These are phyloP conservation scores for Suillus plorans DNA, from an alignment of 768 basidiomycete species.

Conservation along the genomic window DNA sequence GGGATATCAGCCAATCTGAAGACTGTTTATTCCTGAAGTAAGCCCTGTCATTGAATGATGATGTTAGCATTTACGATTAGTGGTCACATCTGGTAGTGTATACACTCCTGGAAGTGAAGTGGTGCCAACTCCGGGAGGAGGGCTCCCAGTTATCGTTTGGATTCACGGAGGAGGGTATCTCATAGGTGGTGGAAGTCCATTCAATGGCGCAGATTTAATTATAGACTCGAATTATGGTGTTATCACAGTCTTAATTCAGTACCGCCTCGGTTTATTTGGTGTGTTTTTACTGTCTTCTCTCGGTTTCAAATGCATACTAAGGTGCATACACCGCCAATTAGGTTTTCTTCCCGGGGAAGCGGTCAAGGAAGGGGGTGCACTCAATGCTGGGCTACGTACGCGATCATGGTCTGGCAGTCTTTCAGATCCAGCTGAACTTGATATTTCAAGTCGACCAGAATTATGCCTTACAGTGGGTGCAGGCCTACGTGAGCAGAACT, in stretches of 20 bases:
- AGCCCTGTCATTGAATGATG: neutral
- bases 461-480: constrained; percentile 36
- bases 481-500: constrained; percentile 25
- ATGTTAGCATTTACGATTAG: neutral
- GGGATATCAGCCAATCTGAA: constrained; percentile 21
- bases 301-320: neutral
- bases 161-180: constrained; percentile 38
- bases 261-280: constrained; percentile 35
- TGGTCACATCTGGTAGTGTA: constrained; percentile 20
- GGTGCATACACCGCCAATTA: neutral
- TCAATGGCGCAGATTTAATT: constrained; percentile 26
- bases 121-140: neutral
- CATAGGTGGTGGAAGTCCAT: constrained; percentile 15
- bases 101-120: constrained; percentile 24
- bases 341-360: constrained; percentile 46
- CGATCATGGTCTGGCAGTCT: constrained; percentile 2
- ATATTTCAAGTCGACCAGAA: constrained; percentile 33
- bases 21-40: constrained; percentile 35
- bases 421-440: neutral
- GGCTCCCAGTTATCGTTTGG: constrained; percentile 33
- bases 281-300: neutral
- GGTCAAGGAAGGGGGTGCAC: constrained; percentile 40
- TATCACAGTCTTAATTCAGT: constrained; percentile 33
- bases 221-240: constrained; percentile 22
- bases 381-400: constrained; percentile 51